Percentiles rank a stretch among this genome's conserved stretches.
phyloP scores from a whole-genome alignment of 2,329 filamentous ascomycete genomes.

The Alternaria panax region DNA sequence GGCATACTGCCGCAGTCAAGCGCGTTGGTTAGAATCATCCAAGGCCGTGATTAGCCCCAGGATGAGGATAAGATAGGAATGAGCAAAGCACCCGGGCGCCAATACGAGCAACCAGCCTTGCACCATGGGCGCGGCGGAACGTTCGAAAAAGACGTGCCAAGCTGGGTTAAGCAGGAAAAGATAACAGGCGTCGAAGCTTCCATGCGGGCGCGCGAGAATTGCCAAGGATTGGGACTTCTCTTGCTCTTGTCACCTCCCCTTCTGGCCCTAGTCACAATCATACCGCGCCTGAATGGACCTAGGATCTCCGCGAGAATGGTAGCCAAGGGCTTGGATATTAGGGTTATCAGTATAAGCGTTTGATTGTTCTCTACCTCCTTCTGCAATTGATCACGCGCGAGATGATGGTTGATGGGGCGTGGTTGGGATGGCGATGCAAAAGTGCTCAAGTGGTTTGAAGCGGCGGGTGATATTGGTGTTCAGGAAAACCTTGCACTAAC shows the following conservation, averaged over 20 bases:
- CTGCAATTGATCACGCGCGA: conserved; percentile 16
- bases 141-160: conserved; percentile 34
- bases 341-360: conserved; percentile 24
- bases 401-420: conserved; percentile 12
- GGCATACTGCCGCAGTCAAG: conserved; percentile 27
- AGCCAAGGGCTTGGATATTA: conserved; percentile 31
- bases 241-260: conserved; percentile 15
- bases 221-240: conserved; percentile 8
- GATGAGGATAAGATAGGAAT: conserved; percentile 31
- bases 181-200: conserved; percentile 29
- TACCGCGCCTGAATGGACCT: not conserved
- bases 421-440: not conserved
- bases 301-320: conserved; percentile 4
- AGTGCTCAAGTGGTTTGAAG: not conserved
- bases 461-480: not conserved
- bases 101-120: conserved; percentile 15
- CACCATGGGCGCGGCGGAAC: conserved; percentile 17
- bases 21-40: conserved; percentile 22
- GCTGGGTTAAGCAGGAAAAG: conserved; percentile 27
- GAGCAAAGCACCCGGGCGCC: conserved; percentile 23
- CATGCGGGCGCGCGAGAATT: not conserved
- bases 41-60: conserved; percentile 30
- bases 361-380: conserved; percentile 16
- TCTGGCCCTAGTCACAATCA: conserved; percentile 11
- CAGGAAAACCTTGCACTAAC: not conserved